Evolutionary conservation across 2,329 filamentous ascomycete genomes (phyloP).

Genomic region (Periconia sp.): DNA sequence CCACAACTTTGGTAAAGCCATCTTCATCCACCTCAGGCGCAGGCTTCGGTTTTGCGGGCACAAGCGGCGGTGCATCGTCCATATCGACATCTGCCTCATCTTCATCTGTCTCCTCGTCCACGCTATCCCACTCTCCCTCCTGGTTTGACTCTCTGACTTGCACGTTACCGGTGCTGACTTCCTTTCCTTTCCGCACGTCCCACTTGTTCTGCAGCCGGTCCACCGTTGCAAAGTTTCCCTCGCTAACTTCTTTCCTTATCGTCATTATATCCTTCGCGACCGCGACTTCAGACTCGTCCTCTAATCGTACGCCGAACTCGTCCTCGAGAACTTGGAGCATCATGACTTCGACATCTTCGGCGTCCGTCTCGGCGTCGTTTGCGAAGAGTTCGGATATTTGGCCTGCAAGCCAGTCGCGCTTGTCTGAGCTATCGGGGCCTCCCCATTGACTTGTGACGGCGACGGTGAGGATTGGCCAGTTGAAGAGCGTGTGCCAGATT

Average conservation of each 20-base stretch:
- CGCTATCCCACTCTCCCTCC: constrained; percentile 43
- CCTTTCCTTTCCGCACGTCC: constrained; percentile 66
- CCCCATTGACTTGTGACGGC: constrained; percentile 90
- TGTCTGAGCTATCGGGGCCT: constrained; percentile 80
- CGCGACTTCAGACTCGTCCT: constrained; percentile 82
- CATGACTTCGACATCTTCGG: constrained; percentile 81
- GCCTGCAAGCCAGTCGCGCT: constrained; percentile 96
- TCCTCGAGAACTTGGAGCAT: constrained; percentile 91
- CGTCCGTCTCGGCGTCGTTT: constrained; percentile 66
- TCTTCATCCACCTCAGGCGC: constrained; percentile 50
- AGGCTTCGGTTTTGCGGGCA: constrained; percentile 40
- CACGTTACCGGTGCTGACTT: constrained; percentile 52
- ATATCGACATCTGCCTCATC: constrained; percentile 41
- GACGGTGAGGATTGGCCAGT: constrained; percentile 87
- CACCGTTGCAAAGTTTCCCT: constrained; percentile 70
- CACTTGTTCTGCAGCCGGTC: constrained; percentile 68
- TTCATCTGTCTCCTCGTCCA: constrained; percentile 61
- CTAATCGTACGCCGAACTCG: constrained; percentile 91
- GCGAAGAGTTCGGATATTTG: constrained; percentile 81
- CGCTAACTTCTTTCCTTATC: constrained; percentile 67
- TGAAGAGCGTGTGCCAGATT: constrained; percentile 82
- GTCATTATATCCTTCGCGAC: constrained; percentile 76
- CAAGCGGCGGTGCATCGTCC: constrained; percentile 44
- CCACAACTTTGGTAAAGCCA: constrained; percentile 50
- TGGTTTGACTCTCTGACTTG: constrained; percentile 66